Base-by-base conservation (phyloP, 2,329 filamentous ascomycete genomes). In the Orbilia quercus region DNA sequence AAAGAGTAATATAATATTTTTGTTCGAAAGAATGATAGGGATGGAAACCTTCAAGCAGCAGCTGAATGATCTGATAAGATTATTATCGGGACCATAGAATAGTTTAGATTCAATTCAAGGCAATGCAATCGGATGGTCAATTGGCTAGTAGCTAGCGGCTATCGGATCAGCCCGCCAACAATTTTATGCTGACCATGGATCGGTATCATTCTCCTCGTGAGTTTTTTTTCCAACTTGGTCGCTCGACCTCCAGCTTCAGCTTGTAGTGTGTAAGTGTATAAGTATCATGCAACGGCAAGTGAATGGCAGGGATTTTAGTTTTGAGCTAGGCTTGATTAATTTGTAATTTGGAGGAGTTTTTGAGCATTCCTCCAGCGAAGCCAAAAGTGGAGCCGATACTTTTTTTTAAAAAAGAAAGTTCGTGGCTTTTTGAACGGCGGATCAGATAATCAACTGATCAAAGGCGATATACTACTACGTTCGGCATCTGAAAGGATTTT, bases 1-100 rank as follows among this genome's bases (percentile, higher is more conserved):
- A n/a, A n/a, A n/a, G 44, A 53, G 22, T 23, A 20, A 38, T 23
- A n/a, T 28, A 55, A 59, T n/a, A 34, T 9, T 31, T 31, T 45
- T 42, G 18, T 44, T 12, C 34, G 23, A 45, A 50, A 57, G 40
- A 23, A 65, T 45, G 40, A 38, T 40, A 58, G 12, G 48, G 18
- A 45, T 31, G 44, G 53, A 62, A 54, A 59, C 44, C 38, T 22
- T 40, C 48, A 47, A 50, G 25, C 11, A 60, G 69, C 45, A 48
- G 42, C 34, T 50, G 54, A 73, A 54, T 48, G 69, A 73, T 73
- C 69, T 73, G 69, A 73, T 73, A 73, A 73, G 69, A 73, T 73
- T 73, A 66, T 73, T 73, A 47, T 57, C 48, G 20, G 20, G 34
- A 42, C 44, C 45, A 40, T 34, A 58, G 22, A 45, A 47, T 40